Evolutionary conservation across 495 filamentous ascomycete genomes (phyloP).

Genomic region (Hypoxylon cercidicola): DNA sequence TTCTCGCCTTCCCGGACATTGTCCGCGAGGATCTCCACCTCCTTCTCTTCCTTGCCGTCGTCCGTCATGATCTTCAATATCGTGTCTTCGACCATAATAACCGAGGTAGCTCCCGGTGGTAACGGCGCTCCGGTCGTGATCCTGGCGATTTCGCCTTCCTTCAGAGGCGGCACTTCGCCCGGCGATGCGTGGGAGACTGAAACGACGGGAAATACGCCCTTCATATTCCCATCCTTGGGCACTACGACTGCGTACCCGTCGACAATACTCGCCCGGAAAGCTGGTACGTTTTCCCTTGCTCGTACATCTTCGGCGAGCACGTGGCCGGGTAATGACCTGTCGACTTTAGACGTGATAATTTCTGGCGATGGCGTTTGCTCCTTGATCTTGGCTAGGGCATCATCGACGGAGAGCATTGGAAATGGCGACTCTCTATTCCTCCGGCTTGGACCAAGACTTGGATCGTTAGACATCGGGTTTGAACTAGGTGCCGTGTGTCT

Average conservation of each 20-base stretch:
- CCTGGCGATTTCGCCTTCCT: conserved; percentile 79
- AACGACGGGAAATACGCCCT: conserved; percentile 85
- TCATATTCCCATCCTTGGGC: conserved; percentile 67
- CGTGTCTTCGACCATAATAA: conserved; percentile 98
- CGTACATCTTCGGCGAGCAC: conserved; percentile 86
- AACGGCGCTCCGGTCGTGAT: conserved; percentile 96
- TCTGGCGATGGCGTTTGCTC: conserved; percentile 71
- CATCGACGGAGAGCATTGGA: conserved; percentile 87
- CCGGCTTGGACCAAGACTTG: conserved; percentile 76
- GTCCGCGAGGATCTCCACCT: conserved; percentile 83
- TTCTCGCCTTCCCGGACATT: conserved; percentile 85
- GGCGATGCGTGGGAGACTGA: conserved; percentile 85
- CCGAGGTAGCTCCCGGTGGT: conserved; percentile 86
- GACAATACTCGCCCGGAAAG: conserved; percentile 94
- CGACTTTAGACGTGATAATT: conserved; percentile 66
- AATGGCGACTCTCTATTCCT: conserved; percentile 88
- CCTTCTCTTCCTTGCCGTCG: conserved; percentile 84
- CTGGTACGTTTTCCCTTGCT: conserved; percentile 84
- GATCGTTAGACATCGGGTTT: conserved; percentile 80
- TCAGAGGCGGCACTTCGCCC: conserved; percentile 67
- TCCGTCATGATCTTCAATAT: conserved; percentile 74
- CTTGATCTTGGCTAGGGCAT: conserved; percentile 78
- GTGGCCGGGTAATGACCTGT: conserved; percentile 71
- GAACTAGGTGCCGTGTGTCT: conserved; percentile 74
- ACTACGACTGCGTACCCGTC: conserved; percentile 91